Evolutionary conservation across 1,284 basidiomycete species (phyloP), one percentile per base, ranked within the genome.

Genomic region (Athelia psychrophila): DNA sequence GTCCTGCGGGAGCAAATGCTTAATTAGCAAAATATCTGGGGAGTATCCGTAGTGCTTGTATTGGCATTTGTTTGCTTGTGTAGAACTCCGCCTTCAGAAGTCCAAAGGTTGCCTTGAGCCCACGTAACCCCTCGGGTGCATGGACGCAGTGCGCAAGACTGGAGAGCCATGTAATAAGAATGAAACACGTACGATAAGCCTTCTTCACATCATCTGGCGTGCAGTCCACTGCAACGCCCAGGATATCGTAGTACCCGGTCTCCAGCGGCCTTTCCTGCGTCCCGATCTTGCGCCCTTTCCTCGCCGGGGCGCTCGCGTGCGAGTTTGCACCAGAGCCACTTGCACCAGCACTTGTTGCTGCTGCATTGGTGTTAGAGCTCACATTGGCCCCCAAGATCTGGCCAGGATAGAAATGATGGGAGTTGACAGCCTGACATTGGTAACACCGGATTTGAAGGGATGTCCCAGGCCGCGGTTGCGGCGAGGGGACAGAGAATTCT

Each of bases 151-250:
- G 27, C 27, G 13, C 27, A 30, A 30, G 27, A 30, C 13, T 13
- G 27, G 13, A 13, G 12, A 15, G 19, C 33, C 24, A 51, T 44
- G 30, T 22, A 12, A 32, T 19, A 30, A 40, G 27, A 36, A 18
- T 44, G 48, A 32, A 40, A 47, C 18, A 72, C 86, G 56, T 63
- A 87, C 89, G 83, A 73, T 99, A 99, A 2, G 96, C 92, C 70
- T 95, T 97, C 77, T 98, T 98, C 67, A 99, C 84, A 53, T 96
- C 92, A 13, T 93, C 91, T 2, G 81, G 78, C 15, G 87, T 87
- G 3, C 92, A 92, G 52, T 81, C 79, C 13, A 91, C 77, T 0
- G 86, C 70, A 0, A 96, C 78, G 4, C 89, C 90, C 2, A 96
- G 76, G 25, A 91, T 77, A 63, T 95, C 93, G 63, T 95, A 95